phyloP scores from a whole-genome alignment of 805 yeast species.

The Blastobotrys terrestris region DNA sequence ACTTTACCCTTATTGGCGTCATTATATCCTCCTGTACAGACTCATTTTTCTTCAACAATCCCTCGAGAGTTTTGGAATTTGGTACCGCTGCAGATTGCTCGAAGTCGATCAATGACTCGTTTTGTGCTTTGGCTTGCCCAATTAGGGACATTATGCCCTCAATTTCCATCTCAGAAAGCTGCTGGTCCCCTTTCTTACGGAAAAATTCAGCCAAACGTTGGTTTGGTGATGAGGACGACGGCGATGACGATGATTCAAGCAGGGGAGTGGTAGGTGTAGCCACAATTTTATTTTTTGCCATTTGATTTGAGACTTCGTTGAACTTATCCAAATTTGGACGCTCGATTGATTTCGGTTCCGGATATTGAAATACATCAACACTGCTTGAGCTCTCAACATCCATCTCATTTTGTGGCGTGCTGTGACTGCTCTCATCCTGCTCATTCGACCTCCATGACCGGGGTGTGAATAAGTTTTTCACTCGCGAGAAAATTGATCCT shows the following conservation, averaged over 20 bases:
- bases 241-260: neutral
- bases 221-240: slow-evolving; percentile 40
- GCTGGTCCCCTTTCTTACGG: slow-evolving; percentile 65
- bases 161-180: slow-evolving; percentile 65
- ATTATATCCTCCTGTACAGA: neutral
- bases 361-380: slow-evolving; percentile 1
- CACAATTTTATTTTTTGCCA: neutral
- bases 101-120: slow-evolving; percentile 6
- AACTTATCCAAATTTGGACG: slow-evolving; percentile 7
- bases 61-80: neutral
- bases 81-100: neutral
- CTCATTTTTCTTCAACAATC: neutral
- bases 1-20: neutral
- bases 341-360: slow-evolving; percentile 6
- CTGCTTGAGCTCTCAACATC: neutral
- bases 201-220: slow-evolving; percentile 63
- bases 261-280: slow-evolving; percentile 1
- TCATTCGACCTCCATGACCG: slow-evolving; percentile 5
- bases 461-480: slow-evolving; percentile 7
- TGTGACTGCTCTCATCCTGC: neutral
- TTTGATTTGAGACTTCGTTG: neutral
- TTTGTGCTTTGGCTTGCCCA: slow-evolving; percentile 12
- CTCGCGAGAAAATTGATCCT: slow-evolving; percentile 7
- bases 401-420: neutral
- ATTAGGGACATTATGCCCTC: slow-evolving; percentile 50